Evolutionary conservation across 2,329 filamentous ascomycete species (phyloP).

Genomic region (Emergomyces orientalis): DNA sequence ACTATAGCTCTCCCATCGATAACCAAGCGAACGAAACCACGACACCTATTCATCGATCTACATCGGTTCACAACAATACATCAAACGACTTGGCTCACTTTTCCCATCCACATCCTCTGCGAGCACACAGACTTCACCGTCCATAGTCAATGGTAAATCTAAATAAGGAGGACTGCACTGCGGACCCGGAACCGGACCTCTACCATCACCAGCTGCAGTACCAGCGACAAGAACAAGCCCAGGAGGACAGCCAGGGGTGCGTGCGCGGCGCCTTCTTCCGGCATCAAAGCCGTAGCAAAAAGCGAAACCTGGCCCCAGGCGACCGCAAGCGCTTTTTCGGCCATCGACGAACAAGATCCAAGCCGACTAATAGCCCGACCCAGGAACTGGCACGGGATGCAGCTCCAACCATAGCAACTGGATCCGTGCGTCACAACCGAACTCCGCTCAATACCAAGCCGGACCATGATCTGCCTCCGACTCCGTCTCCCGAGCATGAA

Average conservation of each 20-base stretch:
- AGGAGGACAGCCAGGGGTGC: neutral
- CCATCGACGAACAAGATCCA: neutral
- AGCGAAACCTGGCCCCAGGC: neutral
- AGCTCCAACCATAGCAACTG: neutral
- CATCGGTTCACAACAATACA: neutral
- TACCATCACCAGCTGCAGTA: neutral
- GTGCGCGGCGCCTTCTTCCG: neutral
- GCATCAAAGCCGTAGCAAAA: neutral
- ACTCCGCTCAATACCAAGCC: neutral
- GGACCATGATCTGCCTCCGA: neutral
- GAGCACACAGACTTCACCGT: neutral
- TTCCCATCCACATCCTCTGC: neutral
- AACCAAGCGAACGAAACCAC: neutral
- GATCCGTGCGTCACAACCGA: neutral
- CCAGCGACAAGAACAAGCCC: neutral
- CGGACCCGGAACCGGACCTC: neutral
- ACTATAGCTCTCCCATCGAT: neutral
- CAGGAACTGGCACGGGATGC: neutral
- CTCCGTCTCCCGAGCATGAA: neutral
- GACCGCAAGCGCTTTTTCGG: neutral
- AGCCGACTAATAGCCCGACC: neutral
- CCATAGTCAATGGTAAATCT: conserved; percentile 4
- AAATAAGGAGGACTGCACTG: neutral
- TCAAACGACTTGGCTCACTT: neutral
- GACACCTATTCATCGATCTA: neutral